Evolutionary conservation across 1,139 yeast species (phyloP).

Genomic region (Hemisphaericaspora lyxosophila): DNA sequence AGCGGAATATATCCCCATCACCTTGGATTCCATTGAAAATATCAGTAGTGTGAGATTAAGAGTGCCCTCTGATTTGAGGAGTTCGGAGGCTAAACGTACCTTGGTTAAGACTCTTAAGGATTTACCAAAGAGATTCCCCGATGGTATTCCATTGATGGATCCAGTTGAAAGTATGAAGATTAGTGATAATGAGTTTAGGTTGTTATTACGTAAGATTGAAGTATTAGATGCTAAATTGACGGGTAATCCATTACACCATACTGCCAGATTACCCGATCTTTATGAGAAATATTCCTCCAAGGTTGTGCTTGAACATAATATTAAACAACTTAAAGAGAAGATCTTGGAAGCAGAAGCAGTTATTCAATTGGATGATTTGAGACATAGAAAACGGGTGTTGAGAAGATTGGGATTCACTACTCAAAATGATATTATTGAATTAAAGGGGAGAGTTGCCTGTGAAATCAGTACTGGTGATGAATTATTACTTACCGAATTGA

Average conservation of each 20-base stretch:
- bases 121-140: constrained; percentile 79
- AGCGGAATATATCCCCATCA: constrained; percentile 80
- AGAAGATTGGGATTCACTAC: constrained; percentile 82
- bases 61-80: constrained; percentile 77
- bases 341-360: constrained; percentile 86
- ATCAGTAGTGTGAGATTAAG: constrained; percentile 79
- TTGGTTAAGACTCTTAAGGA: constrained; percentile 78
- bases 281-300: constrained; percentile 67
- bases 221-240: constrained; percentile 73
- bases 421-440: constrained; percentile 79
- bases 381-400: constrained; percentile 87
- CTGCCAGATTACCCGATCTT: constrained; percentile 60
- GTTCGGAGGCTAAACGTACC: constrained; percentile 67
- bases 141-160: constrained; percentile 85
- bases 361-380: constrained; percentile 89
- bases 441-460: constrained; percentile 94
- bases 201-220: constrained; percentile 71
- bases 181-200: constrained; percentile 71
- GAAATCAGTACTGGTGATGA: constrained; percentile 97
- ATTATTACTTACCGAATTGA: constrained; percentile 80
- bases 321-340: constrained; percentile 60
- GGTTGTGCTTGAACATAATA: constrained; percentile 59
- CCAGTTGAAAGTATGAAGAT: constrained; percentile 93
- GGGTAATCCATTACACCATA: constrained; percentile 67
- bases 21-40: constrained; percentile 69